Conservation (phyloP, 495 filamentous ascomycete genomes). For the Parathielavia appendiculata region DNA sequence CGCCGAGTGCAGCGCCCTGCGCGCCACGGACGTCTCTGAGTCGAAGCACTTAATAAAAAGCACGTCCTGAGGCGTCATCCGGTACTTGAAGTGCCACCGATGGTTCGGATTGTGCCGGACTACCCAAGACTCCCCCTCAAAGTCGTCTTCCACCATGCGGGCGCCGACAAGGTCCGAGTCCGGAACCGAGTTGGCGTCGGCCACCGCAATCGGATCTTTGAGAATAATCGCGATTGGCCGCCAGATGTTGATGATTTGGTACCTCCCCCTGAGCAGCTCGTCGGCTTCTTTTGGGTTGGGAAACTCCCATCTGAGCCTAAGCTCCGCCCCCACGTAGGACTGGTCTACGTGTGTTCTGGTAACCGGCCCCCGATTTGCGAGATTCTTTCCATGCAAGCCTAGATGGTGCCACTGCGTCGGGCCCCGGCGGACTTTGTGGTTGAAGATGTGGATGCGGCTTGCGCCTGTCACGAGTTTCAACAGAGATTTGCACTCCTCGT, state of each 20-base stretch:
- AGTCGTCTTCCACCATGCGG: slow-evolving; percentile 62
- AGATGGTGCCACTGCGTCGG: slow-evolving; percentile 37
- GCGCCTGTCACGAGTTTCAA: slow-evolving; percentile 59
- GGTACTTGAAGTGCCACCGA: slow-evolving; percentile 71
- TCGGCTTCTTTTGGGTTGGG: slow-evolving; percentile 45
- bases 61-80: slow-evolving; percentile 53
- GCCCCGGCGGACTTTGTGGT: slow-evolving; percentile 64
- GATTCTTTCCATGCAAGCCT: slow-evolving; percentile 27
- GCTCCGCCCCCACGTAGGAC: slow-evolving; percentile 54
- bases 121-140: slow-evolving; percentile 65
- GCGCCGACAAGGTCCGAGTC: slow-evolving; percentile 63
- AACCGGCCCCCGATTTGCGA: slow-evolving; percentile 54
- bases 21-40: slow-evolving; percentile 54
- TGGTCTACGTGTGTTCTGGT: slow-evolving; percentile 68
- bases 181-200: slow-evolving; percentile 52
- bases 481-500: slow-evolving; percentile 55
- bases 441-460: slow-evolving; percentile 61
- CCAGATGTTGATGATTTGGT: slow-evolving; percentile 72
- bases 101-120: slow-evolving; percentile 54
- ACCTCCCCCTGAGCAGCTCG: slow-evolving; percentile 53
- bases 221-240: slow-evolving; percentile 58
- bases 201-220: slow-evolving; percentile 58
- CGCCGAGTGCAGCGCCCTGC: slow-evolving; percentile 57
- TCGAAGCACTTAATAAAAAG: slow-evolving; percentile 66
- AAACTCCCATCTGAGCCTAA: slow-evolving; percentile 55